phyloP scores from a whole-genome alignment of 495 filamentous ascomycete genomes.

The Aspergillus affinis region DNA sequence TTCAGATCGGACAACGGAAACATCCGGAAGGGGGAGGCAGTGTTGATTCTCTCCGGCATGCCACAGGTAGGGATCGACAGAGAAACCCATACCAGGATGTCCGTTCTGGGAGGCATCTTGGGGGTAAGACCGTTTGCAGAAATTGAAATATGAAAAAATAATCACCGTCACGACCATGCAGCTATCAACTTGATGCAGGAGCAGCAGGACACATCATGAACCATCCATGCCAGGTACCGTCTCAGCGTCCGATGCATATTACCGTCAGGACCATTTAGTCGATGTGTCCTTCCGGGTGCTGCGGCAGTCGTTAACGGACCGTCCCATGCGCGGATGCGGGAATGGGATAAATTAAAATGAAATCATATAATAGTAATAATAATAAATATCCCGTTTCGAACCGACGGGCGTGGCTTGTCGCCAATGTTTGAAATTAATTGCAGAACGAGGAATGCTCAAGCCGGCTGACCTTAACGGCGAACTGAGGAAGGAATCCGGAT shows the following conservation, averaged over 20 bases:
- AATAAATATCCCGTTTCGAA: slow-evolving; percentile 1
- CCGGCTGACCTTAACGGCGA: too few species aligned
- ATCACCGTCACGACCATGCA: too few species aligned
- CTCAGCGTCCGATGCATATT: background rate
- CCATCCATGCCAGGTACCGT: slow-evolving; percentile 9
- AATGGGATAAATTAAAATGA: background rate
- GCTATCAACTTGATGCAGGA: background rate
- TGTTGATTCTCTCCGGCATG: slow-evolving; percentile 32
- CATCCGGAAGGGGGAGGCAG: slow-evolving; percentile 38
- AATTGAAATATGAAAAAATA: background rate
- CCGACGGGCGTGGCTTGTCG: background rate
- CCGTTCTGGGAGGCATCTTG: slow-evolving; percentile 5
- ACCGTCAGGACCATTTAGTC: too few species aligned
- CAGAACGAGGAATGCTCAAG: background rate
- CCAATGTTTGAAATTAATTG: slow-evolving; percentile 5
- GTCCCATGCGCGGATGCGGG: background rate
- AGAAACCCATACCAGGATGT: slow-evolving; percentile 7
- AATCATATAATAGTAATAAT: too few species aligned
- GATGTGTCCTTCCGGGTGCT: too few species aligned
- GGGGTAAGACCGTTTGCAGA: slow-evolving; percentile 29
- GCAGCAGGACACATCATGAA: slow-evolving; percentile 14
- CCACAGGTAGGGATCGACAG: slow-evolving; percentile 31
- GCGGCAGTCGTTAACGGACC: too few species aligned
- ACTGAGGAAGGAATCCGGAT: background rate
- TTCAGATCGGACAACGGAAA: slow-evolving; percentile 13